Evolutionary conservation across 495 filamentous ascomycete genomes (phyloP), one percentile per base, ranked within the genome.

Genomic region (Annulohypoxylon stygium): DNA sequence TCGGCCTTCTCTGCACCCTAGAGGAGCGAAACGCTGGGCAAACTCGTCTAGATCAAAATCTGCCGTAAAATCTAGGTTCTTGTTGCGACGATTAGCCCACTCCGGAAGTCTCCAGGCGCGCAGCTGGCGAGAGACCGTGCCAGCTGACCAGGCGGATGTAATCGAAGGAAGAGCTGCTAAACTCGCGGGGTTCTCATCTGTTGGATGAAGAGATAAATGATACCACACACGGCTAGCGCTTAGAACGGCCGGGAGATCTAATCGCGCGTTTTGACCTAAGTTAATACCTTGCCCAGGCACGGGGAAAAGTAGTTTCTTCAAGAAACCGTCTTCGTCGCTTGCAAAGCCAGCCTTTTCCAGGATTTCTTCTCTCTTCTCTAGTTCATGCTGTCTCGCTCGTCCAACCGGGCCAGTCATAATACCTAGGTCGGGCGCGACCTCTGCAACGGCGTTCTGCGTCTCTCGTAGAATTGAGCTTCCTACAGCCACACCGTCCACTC

Each of bases 21-120:
- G 86, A 10, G 88, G 86, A 25, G 89, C 82, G 78, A 97, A 99
- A 23, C 97, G 89, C 75, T 86, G 87, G 30, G 88, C 87, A 76
- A 99, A 99, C 78, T 99, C 96, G 45, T 98, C 93, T 14, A 94
- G 79, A 75, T 99, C 96, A 74, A 98, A 99, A 75, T 99, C 96
- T 10, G 93, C 93, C 0, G 96, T 99, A 79, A 97, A 98, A 79
- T 98, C 96, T n/a, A 98, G 89, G 69, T 92, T 88, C 79, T 93
- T 95, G 73, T 93, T 93, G 34, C 96, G 88, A 51, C 95, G 91
- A 76, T 98, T 98, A 1, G 94, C 93, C 96, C 96, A 99, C 79
- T 99, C 96, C 0, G 95, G 92, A 4, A 98, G 85, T 71, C 96
- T 86, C 96, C 96, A 98, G 43, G 92, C 88, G 33, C 96, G 92